Percentiles rank a stretch among this genome's conserved stretches.
These are phyloP conservation scores for Vaccinium darrowii DNA, from an alignment of 148 eudicot species.

Conservation along the genomic window DNA sequence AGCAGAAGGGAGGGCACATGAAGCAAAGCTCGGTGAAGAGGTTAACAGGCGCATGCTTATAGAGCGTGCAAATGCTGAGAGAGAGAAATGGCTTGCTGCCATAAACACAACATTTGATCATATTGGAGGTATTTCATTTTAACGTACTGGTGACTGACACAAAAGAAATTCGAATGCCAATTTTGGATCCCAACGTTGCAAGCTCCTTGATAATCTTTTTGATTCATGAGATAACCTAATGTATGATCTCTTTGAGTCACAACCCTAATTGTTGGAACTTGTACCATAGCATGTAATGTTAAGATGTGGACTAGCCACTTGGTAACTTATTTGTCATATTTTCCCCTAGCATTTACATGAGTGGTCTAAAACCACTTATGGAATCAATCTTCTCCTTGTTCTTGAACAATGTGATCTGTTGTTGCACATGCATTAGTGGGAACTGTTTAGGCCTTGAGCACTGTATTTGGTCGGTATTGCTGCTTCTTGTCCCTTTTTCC, in stretches of 20 bases:
- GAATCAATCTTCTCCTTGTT: not conserved
- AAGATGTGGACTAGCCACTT: not conserved
- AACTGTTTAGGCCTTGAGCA: not conserved
- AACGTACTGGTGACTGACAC: not conserved
- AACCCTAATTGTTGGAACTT: not conserved
- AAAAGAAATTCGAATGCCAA: not conserved
- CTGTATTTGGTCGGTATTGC: not conserved
- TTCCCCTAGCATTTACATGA: not conserved
- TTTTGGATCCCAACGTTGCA: not conserved
- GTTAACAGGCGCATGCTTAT: slow-evolving; percentile 74
- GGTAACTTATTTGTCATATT: not conserved
- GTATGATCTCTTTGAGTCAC: not conserved
- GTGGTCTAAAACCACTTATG: not conserved
- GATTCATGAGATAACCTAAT: not conserved
- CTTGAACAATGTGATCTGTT: not conserved
- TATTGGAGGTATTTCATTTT: slow-evolving; percentile 76
- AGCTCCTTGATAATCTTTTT: not conserved
- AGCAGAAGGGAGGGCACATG: slow-evolving; percentile 92
- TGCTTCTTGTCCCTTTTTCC: not conserved
- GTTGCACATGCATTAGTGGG: not conserved
- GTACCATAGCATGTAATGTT: not conserved
- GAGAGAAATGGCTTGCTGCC: slow-evolving; percentile 92
- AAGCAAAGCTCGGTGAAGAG: slow-evolving; percentile 86
- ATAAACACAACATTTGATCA: slow-evolving; percentile 95
- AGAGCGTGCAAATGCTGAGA: slow-evolving; percentile 78